phyloP scores from a whole-genome alignment of 129 eudicot genomes.

The Artemisia annua region DNA sequence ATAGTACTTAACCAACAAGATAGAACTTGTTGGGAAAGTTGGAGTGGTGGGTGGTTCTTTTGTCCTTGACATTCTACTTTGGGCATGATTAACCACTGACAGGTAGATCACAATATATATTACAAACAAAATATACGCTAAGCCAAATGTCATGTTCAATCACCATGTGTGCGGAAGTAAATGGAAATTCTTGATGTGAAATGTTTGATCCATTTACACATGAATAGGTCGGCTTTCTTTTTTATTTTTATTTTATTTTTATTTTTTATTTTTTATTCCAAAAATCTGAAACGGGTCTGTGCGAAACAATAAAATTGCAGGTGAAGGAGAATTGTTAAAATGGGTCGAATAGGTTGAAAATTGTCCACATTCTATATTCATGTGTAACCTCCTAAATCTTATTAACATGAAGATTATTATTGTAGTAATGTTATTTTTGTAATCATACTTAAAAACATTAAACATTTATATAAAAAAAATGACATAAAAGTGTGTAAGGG shows the following conservation, averaged over 20 bases:
- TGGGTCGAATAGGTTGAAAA: background rate
- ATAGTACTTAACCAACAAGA: conserved; percentile 23
- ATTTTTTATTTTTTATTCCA: too few species aligned
- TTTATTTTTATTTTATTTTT: too few species aligned
- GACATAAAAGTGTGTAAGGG: too few species aligned
- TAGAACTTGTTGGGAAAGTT: conserved; percentile 27
- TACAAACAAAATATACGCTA: conserved; percentile 24
- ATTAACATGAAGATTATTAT: too few species aligned
- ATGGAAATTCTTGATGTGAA: background rate
- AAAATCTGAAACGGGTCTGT: background rate
- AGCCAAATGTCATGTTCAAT: conserved; percentile 17
- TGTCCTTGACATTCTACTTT: conserved; percentile 33
- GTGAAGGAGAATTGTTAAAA: background rate
- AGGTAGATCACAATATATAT: conserved; percentile 16
- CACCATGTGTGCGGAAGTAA: conserved; percentile 12
- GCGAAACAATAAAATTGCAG: background rate
- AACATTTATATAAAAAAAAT: too few species aligned
- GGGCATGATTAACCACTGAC: conserved; percentile 25
- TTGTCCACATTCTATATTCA: too few species aligned
- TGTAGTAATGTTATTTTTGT: too few species aligned
- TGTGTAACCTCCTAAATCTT: too few species aligned
- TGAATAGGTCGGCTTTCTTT: background rate
- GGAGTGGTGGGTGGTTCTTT: conserved; percentile 28
- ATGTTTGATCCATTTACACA: background rate
- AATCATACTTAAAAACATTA: too few species aligned